phyloP scores from a whole-genome alignment of 306 rosid species.

The Cyamopsis tetragonoloba region DNA sequence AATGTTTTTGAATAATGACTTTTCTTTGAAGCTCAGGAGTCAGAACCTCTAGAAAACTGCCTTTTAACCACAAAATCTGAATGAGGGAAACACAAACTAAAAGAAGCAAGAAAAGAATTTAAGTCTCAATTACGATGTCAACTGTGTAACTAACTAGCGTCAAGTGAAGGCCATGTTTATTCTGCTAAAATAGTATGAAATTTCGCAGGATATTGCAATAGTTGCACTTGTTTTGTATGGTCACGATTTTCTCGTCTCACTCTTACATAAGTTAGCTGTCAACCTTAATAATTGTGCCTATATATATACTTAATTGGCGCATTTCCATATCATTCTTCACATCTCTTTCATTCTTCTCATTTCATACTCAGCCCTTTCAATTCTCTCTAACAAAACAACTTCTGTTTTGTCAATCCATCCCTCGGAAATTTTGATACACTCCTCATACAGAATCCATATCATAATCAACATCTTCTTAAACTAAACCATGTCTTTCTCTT shows the following conservation, averaged over 20 bases:
- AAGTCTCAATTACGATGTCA: neutral
- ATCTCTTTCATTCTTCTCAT: neutral
- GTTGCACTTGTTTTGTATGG: too few species aligned
- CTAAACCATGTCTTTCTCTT: slow-evolving; percentile 42
- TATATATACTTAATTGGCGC: slow-evolving; percentile 18
- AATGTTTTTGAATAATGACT: neutral
- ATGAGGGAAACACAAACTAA: slow-evolving; percentile 1
- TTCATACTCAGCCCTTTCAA: neutral
- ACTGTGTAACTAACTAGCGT: neutral
- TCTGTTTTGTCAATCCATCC: neutral
- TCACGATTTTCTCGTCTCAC: too few species aligned
- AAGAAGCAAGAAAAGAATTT: neutral
- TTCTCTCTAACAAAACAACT: neutral
- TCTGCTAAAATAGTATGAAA: neutral
- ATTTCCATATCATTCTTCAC: slow-evolving; percentile 17
- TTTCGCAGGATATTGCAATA: too few species aligned
- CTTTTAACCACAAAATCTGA: neutral
- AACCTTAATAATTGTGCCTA: too few species aligned
- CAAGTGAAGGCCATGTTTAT: neutral
- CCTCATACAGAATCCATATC: neutral
- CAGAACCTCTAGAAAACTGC: neutral
- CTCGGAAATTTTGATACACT: neutral
- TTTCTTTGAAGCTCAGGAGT: slow-evolving; percentile 25
- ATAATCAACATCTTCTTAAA: neutral
- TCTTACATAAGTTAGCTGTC: too few species aligned